A percentile compares a stretch with the other conserved stretches of the same genome.
phyloP scores from a whole-genome alignment of 2,329 filamentous ascomycete species.

The Aspergillus sp. region DNA sequence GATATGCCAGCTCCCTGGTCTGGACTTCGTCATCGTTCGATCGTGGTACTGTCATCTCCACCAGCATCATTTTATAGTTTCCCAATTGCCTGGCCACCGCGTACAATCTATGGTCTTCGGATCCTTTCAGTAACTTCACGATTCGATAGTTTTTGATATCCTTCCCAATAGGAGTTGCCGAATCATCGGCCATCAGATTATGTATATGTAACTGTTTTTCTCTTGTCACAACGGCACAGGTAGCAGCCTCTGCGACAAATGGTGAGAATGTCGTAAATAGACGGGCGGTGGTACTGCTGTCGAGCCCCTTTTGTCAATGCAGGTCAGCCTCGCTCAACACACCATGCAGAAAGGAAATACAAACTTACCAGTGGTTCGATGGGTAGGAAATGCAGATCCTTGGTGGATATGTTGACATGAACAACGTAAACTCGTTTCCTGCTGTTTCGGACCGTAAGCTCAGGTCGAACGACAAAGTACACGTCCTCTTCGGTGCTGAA shows the following conservation, averaged over 20 bases:
- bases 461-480: not conserved
- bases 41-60: not conserved
- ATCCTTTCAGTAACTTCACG: not conserved
- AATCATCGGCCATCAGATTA: not conserved
- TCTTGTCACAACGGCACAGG: not conserved
- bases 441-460: not conserved
- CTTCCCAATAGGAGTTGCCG: not conserved
- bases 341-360: not conserved
- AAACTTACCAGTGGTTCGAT: not conserved
- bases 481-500: not conserved
- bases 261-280: not conserved
- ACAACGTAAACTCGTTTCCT: not conserved
- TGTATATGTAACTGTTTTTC: slow-evolving; percentile 1
- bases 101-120: not conserved
- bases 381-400: not conserved
- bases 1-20: not conserved
- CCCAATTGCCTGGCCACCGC: not conserved
- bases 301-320: not conserved
- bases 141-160: slow-evolving; percentile 2
- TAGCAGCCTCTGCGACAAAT: not conserved
- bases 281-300: not conserved
- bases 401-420: not conserved
- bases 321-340: too few relatives aligned
- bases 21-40: not conserved
- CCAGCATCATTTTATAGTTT: not conserved